A percentile compares a stretch with the other conserved stretches of the same genome.
Evolutionary conservation across 139 green algal species (phyloP).

Genomic region (Mesotaenium endlicherianum): DNA sequence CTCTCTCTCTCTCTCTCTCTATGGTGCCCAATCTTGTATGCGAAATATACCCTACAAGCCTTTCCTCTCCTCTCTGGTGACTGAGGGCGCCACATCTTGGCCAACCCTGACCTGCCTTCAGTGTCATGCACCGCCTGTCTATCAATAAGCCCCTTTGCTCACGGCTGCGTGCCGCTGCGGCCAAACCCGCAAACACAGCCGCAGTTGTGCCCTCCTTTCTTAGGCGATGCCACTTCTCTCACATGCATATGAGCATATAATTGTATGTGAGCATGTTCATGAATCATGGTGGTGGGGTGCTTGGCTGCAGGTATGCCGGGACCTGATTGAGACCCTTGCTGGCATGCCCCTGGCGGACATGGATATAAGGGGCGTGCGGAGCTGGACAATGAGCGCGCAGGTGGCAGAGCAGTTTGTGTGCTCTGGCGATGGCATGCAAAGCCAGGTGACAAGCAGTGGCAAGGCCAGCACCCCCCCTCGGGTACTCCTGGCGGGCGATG

Average conservation of each 20-base stretch:
- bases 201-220: too few relatives aligned
- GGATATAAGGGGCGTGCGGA: constrained; percentile 58
- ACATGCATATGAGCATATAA: too few relatives aligned
- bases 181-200: too few relatives aligned
- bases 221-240: too few relatives aligned
- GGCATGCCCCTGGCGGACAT: neutral
- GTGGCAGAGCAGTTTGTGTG: constrained; percentile 68
- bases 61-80: neutral
- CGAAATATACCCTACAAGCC: too few relatives aligned
- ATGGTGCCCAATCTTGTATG: neutral
- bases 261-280: too few relatives aligned
- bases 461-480: neutral
- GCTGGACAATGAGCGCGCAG: constrained; percentile 83
- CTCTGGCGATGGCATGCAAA: neutral
- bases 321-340: neutral
- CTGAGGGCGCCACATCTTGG: too few relatives aligned
- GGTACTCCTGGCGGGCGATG: constrained; percentile 84
- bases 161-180: too few relatives aligned
- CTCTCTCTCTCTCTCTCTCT: neutral
- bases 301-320: neutral
- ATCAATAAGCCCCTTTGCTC: too few relatives aligned
- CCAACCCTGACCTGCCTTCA: too few relatives aligned
- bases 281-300: neutral
- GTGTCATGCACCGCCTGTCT: too few relatives aligned
- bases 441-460: neutral